A percentile compares a stretch with the other conserved stretches of the same genome.
Evolutionary conservation across 257 asterid genomes (phyloP).

Genomic region (Linderniella brevidens): DNA sequence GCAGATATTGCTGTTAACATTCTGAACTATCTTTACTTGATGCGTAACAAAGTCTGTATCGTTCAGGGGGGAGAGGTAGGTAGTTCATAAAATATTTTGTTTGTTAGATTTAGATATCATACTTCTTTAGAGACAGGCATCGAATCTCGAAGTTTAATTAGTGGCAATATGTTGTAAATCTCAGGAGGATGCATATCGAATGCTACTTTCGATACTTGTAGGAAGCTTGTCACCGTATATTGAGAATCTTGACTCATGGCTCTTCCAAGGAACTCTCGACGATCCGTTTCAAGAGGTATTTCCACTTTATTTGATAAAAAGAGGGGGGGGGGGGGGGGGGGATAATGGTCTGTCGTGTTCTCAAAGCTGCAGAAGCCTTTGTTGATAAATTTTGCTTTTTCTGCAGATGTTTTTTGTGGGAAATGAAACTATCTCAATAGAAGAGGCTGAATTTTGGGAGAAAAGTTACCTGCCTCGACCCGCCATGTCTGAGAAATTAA

Average conservation of each 20-base stretch:
- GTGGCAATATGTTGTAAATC: slow-evolving; percentile 14
- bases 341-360: not conserved
- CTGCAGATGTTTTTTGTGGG: slow-evolving; percentile 78
- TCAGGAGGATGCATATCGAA: slow-evolving; percentile 81
- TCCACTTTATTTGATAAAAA: slow-evolving; percentile 3
- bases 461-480: slow-evolving; percentile 68
- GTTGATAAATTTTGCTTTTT: slow-evolving; percentile 10
- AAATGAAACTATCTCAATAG: slow-evolving; percentile 55
- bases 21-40: slow-evolving; percentile 61
- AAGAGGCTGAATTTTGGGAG: slow-evolving; percentile 94
- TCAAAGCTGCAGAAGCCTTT: not conserved
- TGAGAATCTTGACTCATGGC: slow-evolving; percentile 91
- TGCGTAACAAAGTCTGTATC: slow-evolving; percentile 84
- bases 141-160: not conserved
- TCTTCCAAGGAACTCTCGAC: slow-evolving; percentile 86
- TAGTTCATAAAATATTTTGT: slow-evolving; percentile 14
- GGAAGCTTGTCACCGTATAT: slow-evolving; percentile 77
- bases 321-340: too few species aligned
- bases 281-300: slow-evolving; percentile 93
- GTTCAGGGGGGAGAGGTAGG: slow-evolving; percentile 98
- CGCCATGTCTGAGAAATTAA: slow-evolving; percentile 21
- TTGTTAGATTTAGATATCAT: not conserved
- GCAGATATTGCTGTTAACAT: slow-evolving; percentile 55
- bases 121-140: not conserved
- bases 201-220: slow-evolving; percentile 57